A percentile compares a stretch with the other conserved stretches of the same genome.
Conservation (phyloP, 495 filamentous ascomycete genomes). For the Delitschia confertaspora region DNA sequence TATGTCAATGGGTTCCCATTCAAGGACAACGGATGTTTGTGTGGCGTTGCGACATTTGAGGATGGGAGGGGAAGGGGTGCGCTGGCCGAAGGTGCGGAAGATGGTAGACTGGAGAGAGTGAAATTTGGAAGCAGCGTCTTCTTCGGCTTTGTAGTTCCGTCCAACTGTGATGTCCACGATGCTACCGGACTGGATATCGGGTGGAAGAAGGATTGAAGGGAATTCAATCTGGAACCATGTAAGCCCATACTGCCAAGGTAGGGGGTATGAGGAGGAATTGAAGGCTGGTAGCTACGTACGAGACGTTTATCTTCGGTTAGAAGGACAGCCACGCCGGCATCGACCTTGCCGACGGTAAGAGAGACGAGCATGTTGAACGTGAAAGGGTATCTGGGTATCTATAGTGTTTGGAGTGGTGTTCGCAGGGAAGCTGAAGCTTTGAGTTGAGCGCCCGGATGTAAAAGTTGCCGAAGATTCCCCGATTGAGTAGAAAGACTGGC, state of each 20-base stretch:
- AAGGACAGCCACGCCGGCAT: conserved; percentile 94
- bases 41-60: conserved; percentile 92
- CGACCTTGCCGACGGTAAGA: conserved; percentile 97
- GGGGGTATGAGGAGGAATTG: conserved; percentile 2
- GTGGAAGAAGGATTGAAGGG: conserved; percentile 91
- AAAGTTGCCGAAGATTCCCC: no score
- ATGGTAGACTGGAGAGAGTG: conserved; percentile 77
- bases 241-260: conserved; percentile 12
- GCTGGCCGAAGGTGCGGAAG: conserved; percentile 71
- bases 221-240: conserved; percentile 74
- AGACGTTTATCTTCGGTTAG: conserved; percentile 95
- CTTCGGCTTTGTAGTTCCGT: conserved; percentile 74
- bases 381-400: background rate
- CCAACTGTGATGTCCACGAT: conserved; percentile 97
- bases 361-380: conserved; percentile 74
- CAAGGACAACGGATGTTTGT: conserved; percentile 91
- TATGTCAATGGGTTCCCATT: conserved; percentile 93
- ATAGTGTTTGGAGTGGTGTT: background rate
- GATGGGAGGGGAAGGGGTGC: conserved; percentile 66
- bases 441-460: no score
- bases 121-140: conserved; percentile 63
- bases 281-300: conserved; percentile 43
- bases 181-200: conserved; percentile 85
- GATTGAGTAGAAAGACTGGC: no score
- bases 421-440: no score